Percentiles rank a stretch among this genome's conserved stretches.
Evolutionary conservation across 441 rosid species (phyloP).

Genomic region (Mallotus repandus): DNA sequence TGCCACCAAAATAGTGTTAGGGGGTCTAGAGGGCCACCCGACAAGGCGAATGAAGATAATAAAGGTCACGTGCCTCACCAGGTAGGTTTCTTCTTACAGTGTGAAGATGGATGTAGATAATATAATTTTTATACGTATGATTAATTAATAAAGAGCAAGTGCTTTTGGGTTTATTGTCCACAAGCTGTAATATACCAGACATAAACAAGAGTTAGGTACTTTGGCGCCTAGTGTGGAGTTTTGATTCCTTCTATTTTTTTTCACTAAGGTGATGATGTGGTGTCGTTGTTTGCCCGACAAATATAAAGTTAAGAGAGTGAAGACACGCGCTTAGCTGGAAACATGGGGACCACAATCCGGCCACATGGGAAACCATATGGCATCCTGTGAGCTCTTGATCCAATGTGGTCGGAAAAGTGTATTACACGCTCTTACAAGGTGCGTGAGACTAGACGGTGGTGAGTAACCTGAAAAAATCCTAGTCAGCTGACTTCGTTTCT

Average conservation of each 20-base stretch:
- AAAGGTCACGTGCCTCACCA: conserved; percentile 11
- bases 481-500: not conserved
- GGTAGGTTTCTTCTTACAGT: not conserved
- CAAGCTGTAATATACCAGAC: conserved; percentile 8
- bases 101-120: not conserved
- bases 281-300: conserved; percentile 20
- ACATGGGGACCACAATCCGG: conserved; percentile 23
- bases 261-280: not conserved
- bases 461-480: not conserved
- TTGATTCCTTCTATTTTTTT: not conserved
- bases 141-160: not conserved
- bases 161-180: not conserved
- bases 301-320: conserved; percentile 16
- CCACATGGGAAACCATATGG: conserved; percentile 23
- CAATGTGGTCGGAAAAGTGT: conserved; percentile 21
- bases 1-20: conserved; percentile 2
- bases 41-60: conserved; percentile 16
- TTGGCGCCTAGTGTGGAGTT: not conserved
- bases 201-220: conserved; percentile 1
- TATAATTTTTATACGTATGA: conserved; percentile 4
- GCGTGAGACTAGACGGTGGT: conserved; percentile 1
- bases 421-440: conserved; percentile 14
- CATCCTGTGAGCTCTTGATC: conserved; percentile 27
- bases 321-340: conserved; percentile 34
- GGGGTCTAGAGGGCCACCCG: conserved; percentile 24